Evolutionary conservation across 192 early-diverging fungal species (phyloP).

Genomic region (Backusella tuberculispora): DNA sequence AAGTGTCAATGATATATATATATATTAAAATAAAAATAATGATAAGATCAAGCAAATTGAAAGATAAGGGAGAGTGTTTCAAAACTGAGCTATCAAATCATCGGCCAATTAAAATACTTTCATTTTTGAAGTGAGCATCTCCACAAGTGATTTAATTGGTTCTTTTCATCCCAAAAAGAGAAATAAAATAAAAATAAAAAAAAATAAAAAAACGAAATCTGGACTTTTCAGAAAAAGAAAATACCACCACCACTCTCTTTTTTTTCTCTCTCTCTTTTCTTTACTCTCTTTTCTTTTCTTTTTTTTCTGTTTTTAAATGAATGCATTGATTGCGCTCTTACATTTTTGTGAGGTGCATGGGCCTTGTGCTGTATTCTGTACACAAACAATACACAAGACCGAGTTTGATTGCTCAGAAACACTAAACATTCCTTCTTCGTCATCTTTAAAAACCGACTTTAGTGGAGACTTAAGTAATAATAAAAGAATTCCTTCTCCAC

Average conservation of each 20-base stretch:
- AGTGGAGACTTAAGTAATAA: background rate
- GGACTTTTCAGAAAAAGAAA: background rate
- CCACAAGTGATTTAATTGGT: too few relatives aligned
- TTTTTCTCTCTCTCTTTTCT: background rate
- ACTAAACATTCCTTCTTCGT: conserved; percentile 3
- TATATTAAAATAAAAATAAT: too few relatives aligned
- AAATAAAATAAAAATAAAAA: too few relatives aligned
- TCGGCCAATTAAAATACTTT: too few relatives aligned
- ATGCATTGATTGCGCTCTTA: conserved; percentile 48
- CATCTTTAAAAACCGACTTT: conserved; percentile 10
- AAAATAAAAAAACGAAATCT: background rate
- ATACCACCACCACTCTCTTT: background rate
- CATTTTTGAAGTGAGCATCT: too few relatives aligned
- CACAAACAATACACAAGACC: conserved; percentile 43
- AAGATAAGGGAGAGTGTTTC: too few relatives aligned
- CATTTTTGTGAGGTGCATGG: conserved; percentile 53
- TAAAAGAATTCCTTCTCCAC: background rate
- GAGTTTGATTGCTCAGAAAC: conserved; percentile 18
- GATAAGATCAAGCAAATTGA: too few relatives aligned
- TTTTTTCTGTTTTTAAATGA: conserved; percentile 35
- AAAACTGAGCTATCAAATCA: too few relatives aligned
- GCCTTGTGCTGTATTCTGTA: conserved; percentile 49
- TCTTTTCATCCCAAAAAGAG: too few relatives aligned
- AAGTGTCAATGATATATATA: too few relatives aligned
- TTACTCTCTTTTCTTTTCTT: conserved; percentile 10